Evolutionary conservation across 2,329 filamentous ascomycete genomes (phyloP), one percentile per base, ranked within the genome.

Genomic region (Sporothrix dimorphospora): DNA sequence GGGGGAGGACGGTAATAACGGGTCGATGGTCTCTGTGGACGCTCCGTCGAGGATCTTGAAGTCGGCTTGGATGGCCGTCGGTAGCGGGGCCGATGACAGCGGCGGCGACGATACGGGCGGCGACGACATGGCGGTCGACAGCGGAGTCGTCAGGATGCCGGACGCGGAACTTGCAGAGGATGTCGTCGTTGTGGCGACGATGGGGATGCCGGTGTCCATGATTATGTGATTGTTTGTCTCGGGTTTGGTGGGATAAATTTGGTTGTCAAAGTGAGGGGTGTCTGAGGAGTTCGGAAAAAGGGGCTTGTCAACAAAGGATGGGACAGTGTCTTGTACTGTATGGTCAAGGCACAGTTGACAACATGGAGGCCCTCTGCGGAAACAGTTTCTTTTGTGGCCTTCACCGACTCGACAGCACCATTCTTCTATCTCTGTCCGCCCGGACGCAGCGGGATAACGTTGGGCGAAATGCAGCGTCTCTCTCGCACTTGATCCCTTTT

Each of bases 231-330:
- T 34, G 19, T 57, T 38, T 24, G 12, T 12, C 21, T 55, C 12
- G 9, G 9, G 12, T 3, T 27, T 55, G 51, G 51, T 30, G 14
- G 53, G n/a, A n/a, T n/a, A n/a, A n/a, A n/a, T n/a, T n/a, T n/a
- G n/a, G 30, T 34, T 47, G 45, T 14, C n/a, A 40, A 40, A 21
- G 57, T 42, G 57, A 63, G n/a, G 38, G 34, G n/a, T n/a, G n/a
- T n/a, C n/a, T n/a, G n/a, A n/a, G n/a, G 57, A 42, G 34, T 57
- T 34, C 19, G 61, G 16, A 19, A 65, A 65, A 47, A 47, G 61
- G 61, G 38, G 61, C 30, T 42, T 65, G 38, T 45, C 57, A 63
- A 63, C 57, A 63, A 63, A 42, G 8, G 27, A 57, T 34, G 27
- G 53, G 57, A 42, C 34, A 63, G 57, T 63, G 19, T 14, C 34